phyloP scores from a whole-genome alignment of 805 yeast species.

The Geotrichum ghanense region DNA sequence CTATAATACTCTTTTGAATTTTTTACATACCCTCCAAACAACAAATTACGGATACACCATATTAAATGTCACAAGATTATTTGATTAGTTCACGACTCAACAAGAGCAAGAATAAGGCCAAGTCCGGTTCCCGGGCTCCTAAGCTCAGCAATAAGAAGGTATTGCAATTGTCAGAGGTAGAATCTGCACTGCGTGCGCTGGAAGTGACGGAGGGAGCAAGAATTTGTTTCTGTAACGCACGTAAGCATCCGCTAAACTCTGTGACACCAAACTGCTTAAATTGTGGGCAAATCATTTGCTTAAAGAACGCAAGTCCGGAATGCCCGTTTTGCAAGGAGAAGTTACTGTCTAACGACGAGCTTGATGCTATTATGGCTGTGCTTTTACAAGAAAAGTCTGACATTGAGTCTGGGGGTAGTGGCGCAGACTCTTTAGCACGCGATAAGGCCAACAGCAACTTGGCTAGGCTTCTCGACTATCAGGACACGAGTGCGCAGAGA shows the following conservation, averaged over 20 bases:
- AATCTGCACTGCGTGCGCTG: slow-evolving; percentile 44
- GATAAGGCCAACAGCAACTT: slow-evolving; percentile 61
- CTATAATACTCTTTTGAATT: no score
- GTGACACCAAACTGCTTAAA: slow-evolving; percentile 87
- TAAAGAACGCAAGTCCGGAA: slow-evolving; percentile 80
- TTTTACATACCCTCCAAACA: no score
- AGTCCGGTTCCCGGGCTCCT: not conserved
- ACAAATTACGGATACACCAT: no score
- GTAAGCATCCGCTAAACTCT: slow-evolving; percentile 77
- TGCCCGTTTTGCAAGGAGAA: slow-evolving; percentile 74
- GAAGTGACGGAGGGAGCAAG: slow-evolving; percentile 27
- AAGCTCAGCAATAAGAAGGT: slow-evolving; percentile 29
- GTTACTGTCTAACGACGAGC: slow-evolving; percentile 53
- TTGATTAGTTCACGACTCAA: not conserved
- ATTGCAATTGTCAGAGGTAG: slow-evolving; percentile 52
- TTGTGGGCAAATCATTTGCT: slow-evolving; percentile 91
- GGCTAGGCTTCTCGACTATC: slow-evolving; percentile 66
- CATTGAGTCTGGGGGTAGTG: slow-evolving; percentile 25
- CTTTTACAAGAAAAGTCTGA: slow-evolving; percentile 43
- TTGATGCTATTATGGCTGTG: slow-evolving; percentile 41
- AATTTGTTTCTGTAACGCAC: slow-evolving; percentile 73
- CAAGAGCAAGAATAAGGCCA: not conserved
- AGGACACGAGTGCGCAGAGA: slow-evolving; percentile 78
- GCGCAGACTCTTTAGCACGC: slow-evolving; percentile 41
- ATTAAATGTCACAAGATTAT: not conserved